Conservation (phyloP, 1,139 yeast species). For the Candida sanyaensis region DNA sequence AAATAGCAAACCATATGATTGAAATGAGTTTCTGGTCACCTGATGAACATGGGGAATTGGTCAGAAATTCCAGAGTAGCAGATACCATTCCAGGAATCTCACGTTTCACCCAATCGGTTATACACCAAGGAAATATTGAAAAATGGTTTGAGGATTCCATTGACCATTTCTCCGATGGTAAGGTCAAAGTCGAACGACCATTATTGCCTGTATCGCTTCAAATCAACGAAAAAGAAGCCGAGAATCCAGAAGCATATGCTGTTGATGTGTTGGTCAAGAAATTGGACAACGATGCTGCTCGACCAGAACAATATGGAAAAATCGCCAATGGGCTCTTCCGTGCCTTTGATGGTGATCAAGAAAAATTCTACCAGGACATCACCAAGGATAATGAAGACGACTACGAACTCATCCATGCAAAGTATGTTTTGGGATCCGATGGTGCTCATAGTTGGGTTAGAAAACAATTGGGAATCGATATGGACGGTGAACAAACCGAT, state of each 20-base stretch:
- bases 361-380: constrained; percentile 11
- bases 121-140: constrained; percentile 34
- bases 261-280: constrained; percentile 21
- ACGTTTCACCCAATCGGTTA: constrained; percentile 28
- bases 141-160: constrained; percentile 26
- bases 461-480: constrained; percentile 19
- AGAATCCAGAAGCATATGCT: constrained; percentile 24
- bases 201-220: constrained; percentile 21
- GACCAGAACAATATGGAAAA: constrained; percentile 25
- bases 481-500: constrained; percentile 36
- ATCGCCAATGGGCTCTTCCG: constrained; percentile 28
- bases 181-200: constrained; percentile 24
- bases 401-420: constrained; percentile 23
- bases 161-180: constrained; percentile 22
- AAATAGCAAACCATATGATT: constrained; percentile 26
- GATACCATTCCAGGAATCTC: constrained; percentile 30
- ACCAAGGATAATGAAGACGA: constrained; percentile 12
- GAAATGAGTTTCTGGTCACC: constrained; percentile 27
- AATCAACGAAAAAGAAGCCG: constrained; percentile 21
- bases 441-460: constrained; percentile 40
- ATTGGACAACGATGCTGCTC: constrained; percentile 13
- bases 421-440: constrained; percentile 34
- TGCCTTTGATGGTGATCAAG: constrained; percentile 29
- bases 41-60: constrained; percentile 17
- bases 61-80: constrained; percentile 24